A percentile compares a stretch with the other conserved stretches of the same genome.
Conservation (phyloP, 176 grass and related monocot species). For the Eremochloa ophiuroides region DNA sequence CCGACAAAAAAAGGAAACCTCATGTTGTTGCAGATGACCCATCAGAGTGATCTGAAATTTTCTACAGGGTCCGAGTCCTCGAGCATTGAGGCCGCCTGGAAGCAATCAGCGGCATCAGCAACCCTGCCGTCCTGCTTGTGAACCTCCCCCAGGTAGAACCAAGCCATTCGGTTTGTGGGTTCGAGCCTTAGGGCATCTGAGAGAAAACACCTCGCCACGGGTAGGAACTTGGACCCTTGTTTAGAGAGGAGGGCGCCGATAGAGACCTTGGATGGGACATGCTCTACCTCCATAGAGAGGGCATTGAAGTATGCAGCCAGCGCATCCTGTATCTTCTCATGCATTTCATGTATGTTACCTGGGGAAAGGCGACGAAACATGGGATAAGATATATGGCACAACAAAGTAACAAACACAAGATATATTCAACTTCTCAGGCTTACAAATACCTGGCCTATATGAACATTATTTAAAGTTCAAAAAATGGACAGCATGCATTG, state of each 20-base stretch:
- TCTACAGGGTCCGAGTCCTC: constrained; percentile 88
- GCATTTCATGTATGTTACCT: constrained; percentile 66
- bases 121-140: constrained; percentile 70
- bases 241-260: constrained; percentile 68
- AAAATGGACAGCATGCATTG: neutral
- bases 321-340: constrained; percentile 38
- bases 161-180: constrained; percentile 74
- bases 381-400: neutral
- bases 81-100: constrained; percentile 79
- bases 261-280: constrained; percentile 79
- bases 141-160: constrained; percentile 91
- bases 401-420: neutral
- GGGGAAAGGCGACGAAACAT: neutral
- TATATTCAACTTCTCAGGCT: neutral
- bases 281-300: constrained; percentile 57
- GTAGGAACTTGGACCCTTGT: constrained; percentile 68
- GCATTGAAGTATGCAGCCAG: constrained; percentile 63
- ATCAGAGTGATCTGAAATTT: constrained; percentile 64
- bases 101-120: constrained; percentile 83
- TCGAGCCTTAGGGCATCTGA: constrained; percentile 79
- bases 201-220: constrained; percentile 73
- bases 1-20: constrained; percentile 25
- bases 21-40: constrained; percentile 4
- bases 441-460: neutral
- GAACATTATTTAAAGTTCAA: neutral